Evolutionary conservation across 441 rosid species (phyloP), one percentile per base, ranked within the genome.

Genomic region (Sinapis alba): DNA sequence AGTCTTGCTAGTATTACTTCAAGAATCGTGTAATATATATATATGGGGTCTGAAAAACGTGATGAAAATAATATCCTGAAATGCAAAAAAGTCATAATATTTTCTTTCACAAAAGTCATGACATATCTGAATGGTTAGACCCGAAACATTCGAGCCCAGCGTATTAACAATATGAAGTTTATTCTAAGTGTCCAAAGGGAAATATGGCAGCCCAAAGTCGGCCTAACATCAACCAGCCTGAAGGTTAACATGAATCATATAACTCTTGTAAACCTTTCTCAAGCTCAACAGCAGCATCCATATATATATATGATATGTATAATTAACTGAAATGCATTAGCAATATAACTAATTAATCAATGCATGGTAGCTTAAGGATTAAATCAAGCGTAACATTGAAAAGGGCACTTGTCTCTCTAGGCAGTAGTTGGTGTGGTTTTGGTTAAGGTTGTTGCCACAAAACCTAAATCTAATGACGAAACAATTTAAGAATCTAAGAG

Each of bases 391-490:
- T 58, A 59, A 59, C 71, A 57, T 6, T 32, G 68, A 34, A 77
- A 77, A 77, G 30, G 57, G 34, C 34, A 77, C 28, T 71, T 65
- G 56, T 47, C 68, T 77, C 62, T 64, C 28, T 13, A 59, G 5
- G 19, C 72, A 34, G 47, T 65, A 77, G 64, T 65, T 59, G 80
- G 72, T 77, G 38, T 60, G 36, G 50, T 65, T 72, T 65, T 53
- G 73, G 77, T 77, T 71, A 72, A 71, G 57, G 77, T 77, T 58
- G 80, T 66, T 72, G 73, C 69, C 80, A 65, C 68, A 50, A 36
- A 58, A 66, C 73, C 80, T 77, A 77, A 65, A 60, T 77, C 50
- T 65, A 77, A 72, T 65, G 76, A 71, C 47, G 59, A 65, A 50
- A 71, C 73, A 65, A 59, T 50, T 19, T 28, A 24, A 77, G 53